Base-by-base conservation (phyloP, 768 basidiomycete species). In the Gymnopilus dilepis region DNA sequence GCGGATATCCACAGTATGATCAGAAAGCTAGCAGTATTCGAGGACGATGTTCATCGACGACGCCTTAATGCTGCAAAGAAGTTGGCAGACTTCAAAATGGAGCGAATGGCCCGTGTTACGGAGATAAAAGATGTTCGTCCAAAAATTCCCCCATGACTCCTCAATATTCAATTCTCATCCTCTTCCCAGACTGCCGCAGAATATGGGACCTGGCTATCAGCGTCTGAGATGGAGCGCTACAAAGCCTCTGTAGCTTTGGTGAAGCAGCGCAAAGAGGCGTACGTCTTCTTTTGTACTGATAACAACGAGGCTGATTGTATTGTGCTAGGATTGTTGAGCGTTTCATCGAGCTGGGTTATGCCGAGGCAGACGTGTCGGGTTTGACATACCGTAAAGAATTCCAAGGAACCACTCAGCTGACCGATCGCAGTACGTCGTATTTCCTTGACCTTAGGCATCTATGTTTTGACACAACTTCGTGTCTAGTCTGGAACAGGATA, bases 1-100 rank as follows among this genome's bases (percentile, higher is more conserved):
- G 28, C 42, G 3, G 78, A 78, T 52, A 68, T 80, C 19, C 48
- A 65, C 7, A 43, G 64, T 2, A 71, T 77, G 57, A 62, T 65
- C 4, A 9, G 22, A 12, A 59, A 54, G 26, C 63, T 72, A 17
- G 67, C 30, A 1, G 57, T 2, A 0, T 61, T 67, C 11, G 58
- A 70, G 21, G 62, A 69, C 17, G 65, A 68, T 51, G 52, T 72
- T 6, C 56, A 68, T 22, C 52, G 64, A 51, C 63, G 69, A 17
- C 57, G 60, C 1, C 58, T 63, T 1, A 67, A 69, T 17, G 74
- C 77, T 0, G 60, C 70, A 13, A 60, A 72, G 41, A 65, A 63
- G 17, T 37, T 74, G 19, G 62, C 70, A 11, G 68, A 70, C 8
- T 75, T 75, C 48, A 68, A 64, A 34, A 28, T 24, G 17, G 64